A percentile compares a stretch with the other conserved stretches of the same genome.
These are phyloP conservation scores for Globisporangium nagaii DNA, from an alignment of 352 stramenopile species.

Conservation along the genomic window DNA sequence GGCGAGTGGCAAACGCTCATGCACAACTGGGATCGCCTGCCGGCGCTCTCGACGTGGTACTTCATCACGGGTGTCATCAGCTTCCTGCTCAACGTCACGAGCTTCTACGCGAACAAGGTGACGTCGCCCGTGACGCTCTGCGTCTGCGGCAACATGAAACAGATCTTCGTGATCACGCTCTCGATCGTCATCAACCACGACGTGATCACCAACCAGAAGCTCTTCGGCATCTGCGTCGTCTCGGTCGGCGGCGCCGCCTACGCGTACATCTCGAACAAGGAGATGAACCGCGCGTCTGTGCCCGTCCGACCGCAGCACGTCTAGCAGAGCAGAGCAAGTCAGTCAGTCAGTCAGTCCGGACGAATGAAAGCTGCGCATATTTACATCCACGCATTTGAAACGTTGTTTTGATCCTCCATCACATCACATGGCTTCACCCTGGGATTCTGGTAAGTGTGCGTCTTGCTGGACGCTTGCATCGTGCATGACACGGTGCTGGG, in stretches of 20 bases:
- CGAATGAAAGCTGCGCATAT: neutral
- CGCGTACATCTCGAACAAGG: constrained; percentile 70
- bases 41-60: constrained; percentile 59
- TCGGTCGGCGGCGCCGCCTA: constrained; percentile 61
- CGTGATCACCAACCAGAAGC: constrained; percentile 58
- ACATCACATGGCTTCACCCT: too few species aligned
- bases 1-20: constrained; percentile 64
- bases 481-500: neutral
- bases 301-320: constrained; percentile 20
- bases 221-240: constrained; percentile 65
- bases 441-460: too few species aligned
- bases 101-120: constrained; percentile 93
- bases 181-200: constrained; percentile 78
- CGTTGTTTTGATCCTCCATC: too few species aligned
- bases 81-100: constrained; percentile 93
- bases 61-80: constrained; percentile 85
- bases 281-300: constrained; percentile 56
- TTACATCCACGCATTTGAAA: neutral
- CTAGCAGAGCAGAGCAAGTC: neutral
- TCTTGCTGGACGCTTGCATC: too few species aligned
- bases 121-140: constrained; percentile 92
- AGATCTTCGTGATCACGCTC: constrained; percentile 84
- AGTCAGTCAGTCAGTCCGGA: too few species aligned
- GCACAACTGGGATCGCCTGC: constrained; percentile 59
- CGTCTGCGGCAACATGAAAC: constrained; percentile 94